Percentiles rank a stretch among this genome's conserved stretches.
Conservation (phyloP, 1,284 basidiomycete genomes). For the Ustilago bromivora region DNA sequence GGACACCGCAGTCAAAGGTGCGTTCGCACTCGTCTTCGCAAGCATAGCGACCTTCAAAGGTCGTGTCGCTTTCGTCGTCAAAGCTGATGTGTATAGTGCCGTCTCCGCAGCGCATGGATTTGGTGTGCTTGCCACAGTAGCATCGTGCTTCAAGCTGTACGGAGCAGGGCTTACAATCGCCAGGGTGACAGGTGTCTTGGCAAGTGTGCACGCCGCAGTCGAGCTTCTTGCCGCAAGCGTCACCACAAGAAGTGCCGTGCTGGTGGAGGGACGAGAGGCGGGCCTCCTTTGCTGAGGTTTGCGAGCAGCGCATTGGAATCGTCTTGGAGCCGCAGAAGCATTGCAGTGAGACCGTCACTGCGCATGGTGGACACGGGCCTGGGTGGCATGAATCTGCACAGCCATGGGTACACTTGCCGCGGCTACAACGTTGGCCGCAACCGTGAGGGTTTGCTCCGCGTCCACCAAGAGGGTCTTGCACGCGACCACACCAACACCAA, state of each 20-base stretch:
- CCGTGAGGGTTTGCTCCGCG: conserved; percentile 59
- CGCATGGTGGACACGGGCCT: conserved; percentile 67
- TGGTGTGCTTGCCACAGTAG: conserved; percentile 62
- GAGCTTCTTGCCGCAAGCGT: conserved; percentile 56
- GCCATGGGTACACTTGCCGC: conserved; percentile 63
- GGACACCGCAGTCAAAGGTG: conserved; percentile 61
- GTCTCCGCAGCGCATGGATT: conserved; percentile 60
- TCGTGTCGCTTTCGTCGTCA: conserved; percentile 16
- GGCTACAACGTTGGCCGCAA: conserved; percentile 61
- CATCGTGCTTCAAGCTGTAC: conserved; percentile 50
- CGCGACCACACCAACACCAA: conserved; percentile 66
- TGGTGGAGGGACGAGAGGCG: conserved; percentile 32
- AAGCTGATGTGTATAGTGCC: conserved; percentile 44
- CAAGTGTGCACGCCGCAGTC: conserved; percentile 64
- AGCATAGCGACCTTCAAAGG: conserved; percentile 51
- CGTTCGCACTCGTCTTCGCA: conserved; percentile 57
- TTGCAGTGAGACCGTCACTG: conserved; percentile 59
- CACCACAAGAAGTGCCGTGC: conserved; percentile 62
- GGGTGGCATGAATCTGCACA: conserved; percentile 66
- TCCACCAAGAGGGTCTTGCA: conserved; percentile 51
- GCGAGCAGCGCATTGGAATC: conserved; percentile 63
- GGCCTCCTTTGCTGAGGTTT: conserved; percentile 45
- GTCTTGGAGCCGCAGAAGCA: conserved; percentile 66
- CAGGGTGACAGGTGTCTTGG: conserved; percentile 57
- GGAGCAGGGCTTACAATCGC: conserved; percentile 57